These are phyloP conservation scores for Fonsecaea nubica DNA, from an alignment of 2,329 filamentous ascomycete genomes.

Conservation along the genomic window DNA sequence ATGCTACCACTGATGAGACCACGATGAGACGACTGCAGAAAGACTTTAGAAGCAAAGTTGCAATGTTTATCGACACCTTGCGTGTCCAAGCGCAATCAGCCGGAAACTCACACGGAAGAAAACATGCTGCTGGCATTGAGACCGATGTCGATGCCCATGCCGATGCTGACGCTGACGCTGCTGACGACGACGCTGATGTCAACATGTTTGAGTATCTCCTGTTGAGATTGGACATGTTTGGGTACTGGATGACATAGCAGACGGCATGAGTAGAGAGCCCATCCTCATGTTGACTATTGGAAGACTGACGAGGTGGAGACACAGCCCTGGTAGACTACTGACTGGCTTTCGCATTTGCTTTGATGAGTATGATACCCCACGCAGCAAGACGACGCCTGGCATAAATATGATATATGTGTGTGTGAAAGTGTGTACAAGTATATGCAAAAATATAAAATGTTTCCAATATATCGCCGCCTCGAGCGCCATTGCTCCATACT, in stretches of 20 bases:
- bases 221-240: slow-evolving; percentile 72
- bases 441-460: not conserved
- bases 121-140: slow-evolving; percentile 40
- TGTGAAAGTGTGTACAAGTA: too few relatives aligned
- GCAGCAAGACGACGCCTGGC: not conserved
- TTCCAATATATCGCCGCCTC: not conserved
- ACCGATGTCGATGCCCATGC: too few relatives aligned
- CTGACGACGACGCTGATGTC: slow-evolving; percentile 45
- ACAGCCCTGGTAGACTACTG: too few relatives aligned
- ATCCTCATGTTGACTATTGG: not conserved
- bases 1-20: slow-evolving; percentile 48
- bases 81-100: slow-evolving; percentile 64
- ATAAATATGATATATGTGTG: too few relatives aligned
- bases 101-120: slow-evolving; percentile 42
- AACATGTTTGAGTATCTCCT: slow-evolving; percentile 70
- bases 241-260: slow-evolving; percentile 56
- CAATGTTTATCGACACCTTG: slow-evolving; percentile 76
- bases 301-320: not conserved
- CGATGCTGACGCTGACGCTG: slow-evolving; percentile 34
- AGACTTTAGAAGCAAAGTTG: slow-evolving; percentile 72
- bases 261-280: not conserved
- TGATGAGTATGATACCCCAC: not conserved
- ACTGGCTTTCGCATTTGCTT: not conserved
- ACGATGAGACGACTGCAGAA: slow-evolving; percentile 64
- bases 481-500: not conserved